These are phyloP conservation scores for Penicillium silybi DNA, from an alignment of 495 filamentous ascomycete species.

Conservation along the genomic window DNA sequence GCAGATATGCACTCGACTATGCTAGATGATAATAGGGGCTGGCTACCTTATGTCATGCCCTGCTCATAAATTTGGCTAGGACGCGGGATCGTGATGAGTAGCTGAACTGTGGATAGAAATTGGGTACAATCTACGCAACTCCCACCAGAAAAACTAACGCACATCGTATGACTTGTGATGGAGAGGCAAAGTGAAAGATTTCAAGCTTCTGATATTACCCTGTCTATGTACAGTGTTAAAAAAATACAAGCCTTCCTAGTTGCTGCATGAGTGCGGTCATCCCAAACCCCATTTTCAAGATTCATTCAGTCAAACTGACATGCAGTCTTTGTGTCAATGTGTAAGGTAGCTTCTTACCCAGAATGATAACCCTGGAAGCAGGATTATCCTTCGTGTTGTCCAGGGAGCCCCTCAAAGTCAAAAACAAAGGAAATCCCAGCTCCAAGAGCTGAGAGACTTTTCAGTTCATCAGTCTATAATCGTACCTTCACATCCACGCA, in stretches of 20 bases:
- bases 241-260: not conserved
- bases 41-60: no score
- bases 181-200: not conserved
- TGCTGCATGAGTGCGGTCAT: not conserved
- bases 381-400: not conserved
- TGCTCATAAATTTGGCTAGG: no score
- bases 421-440: not conserved
- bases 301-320: not conserved
- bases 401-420: not conserved
- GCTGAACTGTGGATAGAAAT: no score
- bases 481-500: constrained; percentile 79
- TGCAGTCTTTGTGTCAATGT: not conserved
- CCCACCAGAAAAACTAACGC: no score
- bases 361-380: not conserved
- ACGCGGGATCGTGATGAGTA: no score
- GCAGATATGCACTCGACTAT: no score
- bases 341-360: not conserved
- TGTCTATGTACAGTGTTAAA: not conserved
- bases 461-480: constrained; percentile 37
- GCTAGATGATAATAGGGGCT: no score
- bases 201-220: not conserved
- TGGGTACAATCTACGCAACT: no score
- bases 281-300: not conserved
- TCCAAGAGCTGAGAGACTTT: not conserved
- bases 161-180: not conserved